These are phyloP conservation scores for Plasmodium malariae DNA, from an alignment of 169 alveolate species.

Conservation along the genomic window DNA sequence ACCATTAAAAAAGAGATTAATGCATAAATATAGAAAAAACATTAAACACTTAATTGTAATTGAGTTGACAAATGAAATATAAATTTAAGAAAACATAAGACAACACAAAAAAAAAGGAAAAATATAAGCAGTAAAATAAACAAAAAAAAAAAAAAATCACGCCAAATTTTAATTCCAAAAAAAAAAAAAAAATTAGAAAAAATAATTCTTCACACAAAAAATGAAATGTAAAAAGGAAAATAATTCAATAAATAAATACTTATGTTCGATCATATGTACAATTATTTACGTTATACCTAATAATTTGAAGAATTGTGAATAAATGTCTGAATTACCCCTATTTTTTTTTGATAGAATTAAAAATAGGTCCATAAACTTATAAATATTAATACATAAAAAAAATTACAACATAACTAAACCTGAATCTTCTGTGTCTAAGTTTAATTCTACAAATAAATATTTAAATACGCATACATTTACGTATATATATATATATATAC, in stretches of 20 bases:
- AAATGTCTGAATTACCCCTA: no score
- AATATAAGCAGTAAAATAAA: no score
- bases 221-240: no score
- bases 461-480: not conserved
- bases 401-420: constrained; percentile 32
- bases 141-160: no score
- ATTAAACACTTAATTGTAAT: not conserved
- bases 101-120: not conserved
- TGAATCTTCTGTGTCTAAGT: constrained; percentile 54
- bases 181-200: no score
- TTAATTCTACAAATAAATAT: constrained; percentile 22
- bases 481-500: not conserved
- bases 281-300: no score
- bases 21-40: constrained; percentile 6
- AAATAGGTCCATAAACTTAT: not conserved
- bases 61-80: constrained; percentile 14
- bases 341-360: constrained; percentile 1
- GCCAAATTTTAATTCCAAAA: no score
- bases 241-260: no score
- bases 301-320: no score
- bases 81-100: not conserved
- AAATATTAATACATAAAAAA: not conserved
- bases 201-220: no score
- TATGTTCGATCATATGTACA: no score
- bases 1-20: not conserved